Conservation (phyloP, 352 stramenopile species). For the Globisporangium ultimum region DNA sequence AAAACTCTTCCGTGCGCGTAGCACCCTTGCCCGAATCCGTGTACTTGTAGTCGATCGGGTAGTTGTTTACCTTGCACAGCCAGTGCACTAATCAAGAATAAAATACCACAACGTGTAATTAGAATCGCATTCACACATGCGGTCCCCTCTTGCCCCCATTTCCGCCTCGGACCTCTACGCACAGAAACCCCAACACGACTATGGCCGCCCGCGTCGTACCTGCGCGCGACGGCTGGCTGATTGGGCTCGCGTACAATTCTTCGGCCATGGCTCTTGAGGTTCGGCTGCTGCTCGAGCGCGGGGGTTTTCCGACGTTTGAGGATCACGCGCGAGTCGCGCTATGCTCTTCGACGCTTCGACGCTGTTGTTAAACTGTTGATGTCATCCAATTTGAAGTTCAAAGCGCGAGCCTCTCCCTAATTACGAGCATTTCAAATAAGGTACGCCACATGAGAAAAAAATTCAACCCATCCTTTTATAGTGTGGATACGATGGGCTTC, state of each 20-base stretch:
- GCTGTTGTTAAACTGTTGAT: conserved; percentile 7
- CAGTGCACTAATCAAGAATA: conserved; percentile 38
- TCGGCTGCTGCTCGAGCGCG: background rate
- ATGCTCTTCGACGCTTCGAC: background rate
- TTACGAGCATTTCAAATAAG: background rate
- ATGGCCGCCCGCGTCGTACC: conserved; percentile 19
- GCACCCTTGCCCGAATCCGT: conserved; percentile 52
- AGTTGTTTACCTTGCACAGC: conserved; percentile 70
- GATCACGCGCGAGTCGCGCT: background rate
- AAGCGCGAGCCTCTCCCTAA: background rate
- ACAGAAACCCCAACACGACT: no score
- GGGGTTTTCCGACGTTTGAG: conserved; percentile 6
- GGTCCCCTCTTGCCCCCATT: no score
- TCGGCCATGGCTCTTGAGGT: conserved; percentile 25
- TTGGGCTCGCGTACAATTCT: conserved; percentile 47
- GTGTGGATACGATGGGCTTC: no score
- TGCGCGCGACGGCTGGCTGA: conserved; percentile 65
- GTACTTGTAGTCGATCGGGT: conserved; percentile 55
- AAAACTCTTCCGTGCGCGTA: conserved; percentile 43
- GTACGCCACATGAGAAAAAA: background rate
- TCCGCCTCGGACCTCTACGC: no score
- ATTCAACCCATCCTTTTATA: no score
- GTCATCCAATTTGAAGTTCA: conserved; percentile 11
- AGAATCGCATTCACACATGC: no score
- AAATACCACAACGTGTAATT: background rate